A percentile compares a stretch with the other conserved stretches of the same genome.
These are phyloP conservation scores for Eragrostis curvula DNA, from an alignment of 176 grass and related monocot species.

Conservation along the genomic window DNA sequence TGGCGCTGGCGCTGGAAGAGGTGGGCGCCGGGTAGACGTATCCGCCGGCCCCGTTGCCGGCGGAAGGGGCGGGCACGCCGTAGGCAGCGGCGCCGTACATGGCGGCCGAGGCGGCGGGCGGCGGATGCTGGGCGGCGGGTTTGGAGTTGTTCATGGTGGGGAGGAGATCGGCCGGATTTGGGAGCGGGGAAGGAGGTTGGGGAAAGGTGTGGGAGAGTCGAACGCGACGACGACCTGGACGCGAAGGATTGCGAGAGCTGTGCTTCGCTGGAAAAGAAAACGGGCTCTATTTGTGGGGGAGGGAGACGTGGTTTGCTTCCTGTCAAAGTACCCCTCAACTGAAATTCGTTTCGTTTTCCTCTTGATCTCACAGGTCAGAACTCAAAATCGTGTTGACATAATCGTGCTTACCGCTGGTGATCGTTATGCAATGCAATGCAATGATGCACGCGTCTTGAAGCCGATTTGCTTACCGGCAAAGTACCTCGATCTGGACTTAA, in stretches of 20 bases:
- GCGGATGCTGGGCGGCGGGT: slow-evolving; percentile 20
- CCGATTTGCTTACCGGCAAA: too few species aligned
- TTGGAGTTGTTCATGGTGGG: slow-evolving; percentile 29
- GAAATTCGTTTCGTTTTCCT: background rate
- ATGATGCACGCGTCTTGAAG: too few species aligned
- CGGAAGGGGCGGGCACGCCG: background rate
- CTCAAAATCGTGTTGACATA: too few species aligned
- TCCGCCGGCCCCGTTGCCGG: slow-evolving; percentile 29
- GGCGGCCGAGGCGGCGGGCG: slow-evolving; percentile 25
- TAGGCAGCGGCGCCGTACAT: slow-evolving; percentile 37
- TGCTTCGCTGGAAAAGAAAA: slow-evolving; percentile 10
- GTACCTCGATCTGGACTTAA: too few species aligned
- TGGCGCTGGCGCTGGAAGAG: background rate
- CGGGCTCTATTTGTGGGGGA: background rate
- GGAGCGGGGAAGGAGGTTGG: slow-evolving; percentile 10
- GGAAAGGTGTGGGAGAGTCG: background rate
- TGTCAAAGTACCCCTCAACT: background rate
- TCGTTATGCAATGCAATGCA: too few species aligned
- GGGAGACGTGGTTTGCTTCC: background rate
- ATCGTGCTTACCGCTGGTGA: too few species aligned
- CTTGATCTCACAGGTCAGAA: background rate
- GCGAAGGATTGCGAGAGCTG: background rate
- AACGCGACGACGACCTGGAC: background rate
- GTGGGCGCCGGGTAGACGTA: slow-evolving; percentile 44
- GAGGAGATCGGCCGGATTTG: slow-evolving; percentile 38